Evolutionary conservation across 768 basidiomycete genomes (phyloP).

Genomic region (Melanogaster broomeanus): DNA sequence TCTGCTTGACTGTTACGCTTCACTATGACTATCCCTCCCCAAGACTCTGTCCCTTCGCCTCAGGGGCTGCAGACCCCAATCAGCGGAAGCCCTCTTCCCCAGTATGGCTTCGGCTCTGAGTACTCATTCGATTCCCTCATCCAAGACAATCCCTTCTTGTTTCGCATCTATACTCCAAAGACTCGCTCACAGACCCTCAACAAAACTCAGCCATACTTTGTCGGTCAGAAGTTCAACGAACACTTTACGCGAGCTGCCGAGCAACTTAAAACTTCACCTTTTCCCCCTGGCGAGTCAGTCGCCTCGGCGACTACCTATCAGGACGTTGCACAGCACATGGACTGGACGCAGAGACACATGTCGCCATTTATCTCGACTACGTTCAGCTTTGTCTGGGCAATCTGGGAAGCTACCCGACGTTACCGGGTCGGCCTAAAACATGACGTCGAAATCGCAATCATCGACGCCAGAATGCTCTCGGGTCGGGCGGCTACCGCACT

Average conservation of each 20-base stretch:
- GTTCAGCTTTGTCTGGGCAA: conserved; percentile 80
- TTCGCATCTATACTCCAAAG: conserved; percentile 79
- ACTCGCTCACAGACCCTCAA: conserved; percentile 54
- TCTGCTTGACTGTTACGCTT: conserved; percentile 7
- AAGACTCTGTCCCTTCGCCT: conserved; percentile 12
- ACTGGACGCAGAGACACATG: conserved; percentile 72
- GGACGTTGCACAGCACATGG: conserved; percentile 71
- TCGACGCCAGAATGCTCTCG: conserved; percentile 63
- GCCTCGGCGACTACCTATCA: conserved; percentile 45
- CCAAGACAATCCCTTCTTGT: conserved; percentile 70
- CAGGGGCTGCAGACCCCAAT: conserved; percentile 24
- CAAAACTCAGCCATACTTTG: conserved; percentile 61
- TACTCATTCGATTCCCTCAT: conserved; percentile 62
- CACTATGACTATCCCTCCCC: conserved; percentile 27
- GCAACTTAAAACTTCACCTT: conserved; percentile 35
- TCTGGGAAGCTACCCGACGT: conserved; percentile 81
- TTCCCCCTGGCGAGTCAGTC: conserved; percentile 33
- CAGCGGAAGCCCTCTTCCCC: conserved; percentile 47
- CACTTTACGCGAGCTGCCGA: conserved; percentile 38
- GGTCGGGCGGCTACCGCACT: conserved; percentile 64
- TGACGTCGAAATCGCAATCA: conserved; percentile 76
- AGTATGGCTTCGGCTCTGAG: conserved; percentile 71
- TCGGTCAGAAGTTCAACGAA: conserved; percentile 65
- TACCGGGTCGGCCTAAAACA: conserved; percentile 73
- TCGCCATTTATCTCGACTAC: conserved; percentile 76